Conservation (phyloP, 2,329 filamentous ascomycete species). For the Venturia asperata region DNA sequence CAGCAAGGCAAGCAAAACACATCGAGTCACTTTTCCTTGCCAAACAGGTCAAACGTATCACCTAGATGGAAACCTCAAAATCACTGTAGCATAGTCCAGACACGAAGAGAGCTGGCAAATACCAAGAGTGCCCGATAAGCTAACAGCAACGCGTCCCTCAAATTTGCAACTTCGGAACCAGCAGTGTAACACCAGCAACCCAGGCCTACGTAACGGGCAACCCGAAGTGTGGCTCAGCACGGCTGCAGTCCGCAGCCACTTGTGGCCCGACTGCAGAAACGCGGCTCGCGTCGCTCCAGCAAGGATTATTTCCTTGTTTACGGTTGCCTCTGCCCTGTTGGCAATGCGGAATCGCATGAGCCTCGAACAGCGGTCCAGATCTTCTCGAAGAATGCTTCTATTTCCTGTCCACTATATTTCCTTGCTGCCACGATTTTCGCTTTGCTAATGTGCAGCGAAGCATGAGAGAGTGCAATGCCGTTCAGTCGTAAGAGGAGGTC, state of each 20-base stretch:
- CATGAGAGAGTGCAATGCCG: slow-evolving; percentile 2
- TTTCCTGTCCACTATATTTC: neutral
- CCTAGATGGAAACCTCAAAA: too few relatives aligned
- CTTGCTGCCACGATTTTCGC: neutral
- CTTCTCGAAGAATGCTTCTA: neutral
- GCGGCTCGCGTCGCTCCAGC: slow-evolving; percentile 2
- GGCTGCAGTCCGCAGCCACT: neutral
- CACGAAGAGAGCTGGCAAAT: too few relatives aligned
- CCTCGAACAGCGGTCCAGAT: neutral
- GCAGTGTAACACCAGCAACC: neutral
- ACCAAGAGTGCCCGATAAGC: too few relatives aligned
- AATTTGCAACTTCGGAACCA: neutral
- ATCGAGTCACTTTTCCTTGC: too few relatives aligned
- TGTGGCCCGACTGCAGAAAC: neutral
- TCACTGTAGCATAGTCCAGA: too few relatives aligned
- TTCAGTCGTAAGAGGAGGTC: slow-evolving; percentile 8
- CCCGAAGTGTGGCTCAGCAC: slow-evolving; percentile 1
- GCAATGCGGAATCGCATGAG: neutral
- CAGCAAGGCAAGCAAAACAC: too few relatives aligned
- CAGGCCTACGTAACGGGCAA: neutral
- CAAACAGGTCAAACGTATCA: too few relatives aligned
- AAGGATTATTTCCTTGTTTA: slow-evolving; percentile 15
- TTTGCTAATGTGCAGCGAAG: neutral
- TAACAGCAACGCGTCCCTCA: neutral
- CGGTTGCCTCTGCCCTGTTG: slow-evolving; percentile 8